Conservation (phyloP, 2,329 filamentous ascomycete genomes). For the Corinectria fuckeliana region DNA sequence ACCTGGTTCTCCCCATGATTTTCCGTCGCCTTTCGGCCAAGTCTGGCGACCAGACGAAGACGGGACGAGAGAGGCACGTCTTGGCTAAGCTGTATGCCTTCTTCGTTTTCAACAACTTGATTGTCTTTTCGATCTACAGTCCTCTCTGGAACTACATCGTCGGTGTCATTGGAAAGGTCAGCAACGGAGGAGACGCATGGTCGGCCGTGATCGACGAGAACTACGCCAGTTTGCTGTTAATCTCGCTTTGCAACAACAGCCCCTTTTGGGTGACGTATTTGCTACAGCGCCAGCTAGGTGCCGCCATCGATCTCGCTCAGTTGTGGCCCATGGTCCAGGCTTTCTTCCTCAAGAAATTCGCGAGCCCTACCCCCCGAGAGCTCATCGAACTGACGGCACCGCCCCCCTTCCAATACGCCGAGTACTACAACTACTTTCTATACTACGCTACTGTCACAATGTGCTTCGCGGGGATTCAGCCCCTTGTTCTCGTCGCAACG, state of each 20-base stretch:
- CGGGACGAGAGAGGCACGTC: constrained; percentile 89
- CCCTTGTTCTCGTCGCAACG: constrained; percentile 83
- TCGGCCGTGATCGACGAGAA: constrained; percentile 69
- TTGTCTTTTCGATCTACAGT: constrained; percentile 93
- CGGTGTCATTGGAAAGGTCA: constrained; percentile 65
- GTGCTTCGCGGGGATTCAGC: constrained; percentile 84
- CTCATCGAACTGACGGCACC: constrained; percentile 93
- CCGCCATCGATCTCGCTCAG: constrained; percentile 92
- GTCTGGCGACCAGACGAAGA: constrained; percentile 90
- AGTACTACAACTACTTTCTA: constrained; percentile 97
- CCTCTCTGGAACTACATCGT: constrained; percentile 78
- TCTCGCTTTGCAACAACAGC: constrained; percentile 80
- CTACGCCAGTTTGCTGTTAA: constrained; percentile 69
- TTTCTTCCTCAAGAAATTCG: constrained; percentile 84
- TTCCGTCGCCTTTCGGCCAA: constrained; percentile 86
- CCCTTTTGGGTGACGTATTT: constrained; percentile 95
- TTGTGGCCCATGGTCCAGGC: constrained; percentile 83
- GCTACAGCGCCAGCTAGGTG: constrained; percentile 89
- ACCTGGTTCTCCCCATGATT: constrained; percentile 85
- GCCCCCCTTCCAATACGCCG: constrained; percentile 91
- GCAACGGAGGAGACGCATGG: constrained; percentile 68
- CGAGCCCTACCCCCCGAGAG: constrained; percentile 86
- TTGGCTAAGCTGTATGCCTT: constrained; percentile 90
- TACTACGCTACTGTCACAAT: constrained; percentile 92
- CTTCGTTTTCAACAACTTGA: constrained; percentile 95